Evolutionary conservation across 1,284 basidiomycete genomes (phyloP).

Genomic region (Caloboletus firmus): DNA sequence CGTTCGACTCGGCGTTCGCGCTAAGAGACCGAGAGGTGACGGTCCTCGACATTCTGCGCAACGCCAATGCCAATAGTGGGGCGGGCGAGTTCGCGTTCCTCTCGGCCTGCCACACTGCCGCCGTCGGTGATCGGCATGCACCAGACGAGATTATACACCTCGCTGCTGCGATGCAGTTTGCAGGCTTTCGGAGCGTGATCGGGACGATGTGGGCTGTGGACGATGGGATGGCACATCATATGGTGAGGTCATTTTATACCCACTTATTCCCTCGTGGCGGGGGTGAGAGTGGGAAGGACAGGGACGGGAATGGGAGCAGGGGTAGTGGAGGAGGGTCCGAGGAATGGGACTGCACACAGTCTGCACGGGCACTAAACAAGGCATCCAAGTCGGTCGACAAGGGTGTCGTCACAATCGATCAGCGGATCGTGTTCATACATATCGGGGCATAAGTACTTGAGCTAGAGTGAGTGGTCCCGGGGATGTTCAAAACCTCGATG

Average conservation of each 20-base stretch:
- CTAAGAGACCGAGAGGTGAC: constrained; percentile 28
- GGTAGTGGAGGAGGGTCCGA: background rate
- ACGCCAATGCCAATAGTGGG: no score
- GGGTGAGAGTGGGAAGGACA: background rate
- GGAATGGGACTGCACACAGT: constrained; percentile 16
- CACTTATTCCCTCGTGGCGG: constrained; percentile 2
- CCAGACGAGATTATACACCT: constrained; percentile 24
- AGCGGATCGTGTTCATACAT: constrained; percentile 33
- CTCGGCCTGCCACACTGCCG: constrained; percentile 22
- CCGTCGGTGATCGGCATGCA: background rate
- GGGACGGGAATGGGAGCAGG: background rate
- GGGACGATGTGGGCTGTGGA: constrained; percentile 30
- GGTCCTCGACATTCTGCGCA: constrained; percentile 23
- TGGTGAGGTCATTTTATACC: constrained; percentile 27
- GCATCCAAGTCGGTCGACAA: constrained; percentile 28
- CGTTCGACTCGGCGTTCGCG: constrained; percentile 34
- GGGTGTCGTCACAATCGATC: constrained; percentile 23
- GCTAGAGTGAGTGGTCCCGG: no score
- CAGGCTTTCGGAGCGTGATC: constrained; percentile 20
- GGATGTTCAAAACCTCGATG: no score
- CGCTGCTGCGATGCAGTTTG: constrained; percentile 26
- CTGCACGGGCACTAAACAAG: constrained; percentile 26
- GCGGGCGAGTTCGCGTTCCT: constrained; percentile 22
- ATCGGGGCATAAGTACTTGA: constrained; percentile 20
- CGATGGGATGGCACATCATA: constrained; percentile 11